Evolutionary conservation across 2,329 filamentous ascomycete species (phyloP).

Genomic region (Albifimbria verrucaria): DNA sequence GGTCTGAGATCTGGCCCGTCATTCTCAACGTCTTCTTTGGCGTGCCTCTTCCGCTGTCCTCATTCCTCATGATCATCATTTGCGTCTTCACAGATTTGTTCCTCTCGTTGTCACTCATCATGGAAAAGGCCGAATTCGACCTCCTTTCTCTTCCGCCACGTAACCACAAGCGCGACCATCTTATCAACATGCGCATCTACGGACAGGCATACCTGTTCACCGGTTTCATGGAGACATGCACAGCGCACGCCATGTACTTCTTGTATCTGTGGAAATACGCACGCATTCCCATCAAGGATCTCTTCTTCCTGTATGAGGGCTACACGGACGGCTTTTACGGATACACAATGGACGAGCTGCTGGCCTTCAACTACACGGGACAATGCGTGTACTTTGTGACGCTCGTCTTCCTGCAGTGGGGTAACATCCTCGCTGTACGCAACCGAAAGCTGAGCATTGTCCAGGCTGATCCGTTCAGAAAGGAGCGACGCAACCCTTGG

Average conservation of each 20-base stretch:
- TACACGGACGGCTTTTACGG: slow-evolving; percentile 47
- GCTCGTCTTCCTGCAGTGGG: slow-evolving; percentile 51
- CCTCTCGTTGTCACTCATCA: slow-evolving; percentile 47
- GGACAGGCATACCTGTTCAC: slow-evolving; percentile 50
- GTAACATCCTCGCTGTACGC: slow-evolving; percentile 48
- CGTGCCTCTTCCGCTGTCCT: slow-evolving; percentile 45
- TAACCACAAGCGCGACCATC: slow-evolving; percentile 45
- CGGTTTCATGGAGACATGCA: slow-evolving; percentile 47
- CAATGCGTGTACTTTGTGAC: slow-evolving; percentile 54
- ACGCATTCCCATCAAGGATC: slow-evolving; percentile 41
- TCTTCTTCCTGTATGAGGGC: slow-evolving; percentile 48
- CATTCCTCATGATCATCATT: slow-evolving; percentile 57
- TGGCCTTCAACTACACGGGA: slow-evolving; percentile 44
- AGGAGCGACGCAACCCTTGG: slow-evolving; percentile 47
- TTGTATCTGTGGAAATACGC: slow-evolving; percentile 47
- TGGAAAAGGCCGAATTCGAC: slow-evolving; percentile 55
- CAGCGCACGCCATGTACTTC: slow-evolving; percentile 52
- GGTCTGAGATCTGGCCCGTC: slow-evolving; percentile 57
- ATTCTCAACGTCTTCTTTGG: slow-evolving; percentile 54
- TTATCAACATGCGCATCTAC: slow-evolving; percentile 51
- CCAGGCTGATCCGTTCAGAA: slow-evolving; percentile 46
- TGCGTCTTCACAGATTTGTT: slow-evolving; percentile 55
- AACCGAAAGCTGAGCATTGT: slow-evolving; percentile 50
- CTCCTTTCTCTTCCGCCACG: slow-evolving; percentile 48
- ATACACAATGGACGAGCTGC: slow-evolving; percentile 41